Conservation (phyloP, 1,284 basidiomycete species). For the Kwoniella shivajii region DNA sequence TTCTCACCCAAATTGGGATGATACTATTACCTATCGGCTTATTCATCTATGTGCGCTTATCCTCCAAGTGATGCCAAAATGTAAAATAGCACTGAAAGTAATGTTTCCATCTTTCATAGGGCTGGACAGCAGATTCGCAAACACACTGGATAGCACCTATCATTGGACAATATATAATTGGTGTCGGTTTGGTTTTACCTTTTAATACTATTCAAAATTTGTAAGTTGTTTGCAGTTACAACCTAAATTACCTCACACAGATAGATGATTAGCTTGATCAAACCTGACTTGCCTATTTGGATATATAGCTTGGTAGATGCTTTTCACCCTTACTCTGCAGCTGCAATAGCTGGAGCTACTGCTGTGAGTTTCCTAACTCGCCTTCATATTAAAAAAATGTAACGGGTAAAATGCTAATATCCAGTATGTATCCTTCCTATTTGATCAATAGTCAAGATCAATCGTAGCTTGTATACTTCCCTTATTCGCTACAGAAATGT, state of each 20-base stretch:
- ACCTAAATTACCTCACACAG: background rate
- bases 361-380: conserved; percentile 30
- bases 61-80: background rate
- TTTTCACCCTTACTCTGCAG: conserved; percentile 57
- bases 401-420: no score
- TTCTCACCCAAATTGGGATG: conserved; percentile 56
- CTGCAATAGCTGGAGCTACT: conserved; percentile 53
- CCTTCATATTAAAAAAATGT: background rate
- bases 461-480: conserved; percentile 55
- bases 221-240: conserved; percentile 18
- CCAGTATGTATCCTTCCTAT: no score
- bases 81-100: no score
- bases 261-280: background rate
- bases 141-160: conserved; percentile 53
- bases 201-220: conserved; percentile 55
- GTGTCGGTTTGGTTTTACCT: conserved; percentile 50
- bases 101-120: conserved; percentile 14
- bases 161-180: conserved; percentile 45
- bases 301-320: conserved; percentile 54
- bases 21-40: conserved; percentile 55
- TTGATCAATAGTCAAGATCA: conserved; percentile 46
- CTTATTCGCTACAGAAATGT: conserved; percentile 54
- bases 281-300: background rate
- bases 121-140: conserved; percentile 50
- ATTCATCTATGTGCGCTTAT: conserved; percentile 44